Conservation (phyloP, 169 alveolate species). For the Eimeria sp. region DNA sequence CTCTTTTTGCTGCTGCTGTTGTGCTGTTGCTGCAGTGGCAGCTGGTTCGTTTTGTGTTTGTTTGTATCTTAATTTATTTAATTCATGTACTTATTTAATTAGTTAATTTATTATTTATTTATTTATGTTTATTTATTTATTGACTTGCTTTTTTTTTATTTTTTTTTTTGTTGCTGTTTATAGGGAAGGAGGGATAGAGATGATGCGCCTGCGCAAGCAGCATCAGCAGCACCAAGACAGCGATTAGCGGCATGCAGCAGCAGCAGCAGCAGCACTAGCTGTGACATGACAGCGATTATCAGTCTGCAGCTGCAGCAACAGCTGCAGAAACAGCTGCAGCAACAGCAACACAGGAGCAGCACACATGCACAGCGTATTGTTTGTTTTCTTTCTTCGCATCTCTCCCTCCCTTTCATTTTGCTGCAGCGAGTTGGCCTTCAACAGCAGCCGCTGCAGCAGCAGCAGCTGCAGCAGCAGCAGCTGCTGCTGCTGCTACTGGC, state of each 20-base stretch:
- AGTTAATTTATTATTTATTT: background rate
- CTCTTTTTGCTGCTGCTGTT: constrained; percentile 11
- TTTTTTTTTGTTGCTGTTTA: background rate
- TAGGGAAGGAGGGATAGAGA: constrained; percentile 38
- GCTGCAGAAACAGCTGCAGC: no score
- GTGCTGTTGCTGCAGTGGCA: background rate
- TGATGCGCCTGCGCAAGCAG: constrained; percentile 30
- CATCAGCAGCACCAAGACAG: no score
- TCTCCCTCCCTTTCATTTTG: background rate
- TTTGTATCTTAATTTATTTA: background rate
- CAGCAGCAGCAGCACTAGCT: no score
- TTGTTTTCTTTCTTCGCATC: background rate
- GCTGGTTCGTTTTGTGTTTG: background rate
- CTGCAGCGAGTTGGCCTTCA: background rate
- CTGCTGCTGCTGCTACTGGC: constrained; percentile 35
- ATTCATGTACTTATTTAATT: background rate
- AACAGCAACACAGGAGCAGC: no score
- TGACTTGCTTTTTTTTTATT: no score
- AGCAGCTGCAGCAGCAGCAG: constrained; percentile 26
- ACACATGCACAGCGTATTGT: background rate
- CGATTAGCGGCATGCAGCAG: no score
- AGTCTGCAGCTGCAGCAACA: background rate
- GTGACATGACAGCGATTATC: no score
- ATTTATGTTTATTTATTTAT: background rate
- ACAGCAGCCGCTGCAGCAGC: no score